Evolutionary conservation across 148 eudicot species (phyloP).

Genomic region (Amaranthus palmeri): DNA sequence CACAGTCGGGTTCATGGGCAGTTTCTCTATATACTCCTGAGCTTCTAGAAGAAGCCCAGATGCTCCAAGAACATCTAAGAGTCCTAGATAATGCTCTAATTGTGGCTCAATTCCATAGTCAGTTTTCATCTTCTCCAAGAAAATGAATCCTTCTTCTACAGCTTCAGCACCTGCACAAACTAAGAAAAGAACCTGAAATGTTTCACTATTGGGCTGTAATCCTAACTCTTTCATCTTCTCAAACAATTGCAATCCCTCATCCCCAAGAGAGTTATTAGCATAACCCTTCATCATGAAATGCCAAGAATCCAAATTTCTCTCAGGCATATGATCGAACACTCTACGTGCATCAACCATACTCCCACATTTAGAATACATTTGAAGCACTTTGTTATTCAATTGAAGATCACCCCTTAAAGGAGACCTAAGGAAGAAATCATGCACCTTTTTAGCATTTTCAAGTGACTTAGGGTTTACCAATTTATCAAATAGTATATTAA

Average conservation of each 20-base stretch:
- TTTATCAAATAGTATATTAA: slow-evolving; percentile 50
- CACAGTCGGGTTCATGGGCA: slow-evolving; percentile 57
- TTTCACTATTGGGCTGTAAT: slow-evolving; percentile 48
- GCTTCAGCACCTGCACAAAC: slow-evolving; percentile 89
- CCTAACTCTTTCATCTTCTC: slow-evolving; percentile 62
- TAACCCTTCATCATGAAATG: slow-evolving; percentile 59
- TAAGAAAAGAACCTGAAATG: slow-evolving; percentile 59
- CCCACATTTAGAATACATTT: slow-evolving; percentile 62
- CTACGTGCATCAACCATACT: slow-evolving; percentile 73
- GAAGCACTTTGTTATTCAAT: slow-evolving; percentile 51
- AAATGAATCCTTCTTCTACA: slow-evolving; percentile 70
- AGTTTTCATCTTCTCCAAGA: slow-evolving; percentile 59
- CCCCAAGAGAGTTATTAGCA: slow-evolving; percentile 58
- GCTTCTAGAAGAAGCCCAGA: slow-evolving; percentile 76
- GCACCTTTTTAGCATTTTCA: slow-evolving; percentile 66
- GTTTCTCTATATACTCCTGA: slow-evolving; percentile 49
- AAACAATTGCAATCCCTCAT: slow-evolving; percentile 58
- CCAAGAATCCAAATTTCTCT: slow-evolving; percentile 60
- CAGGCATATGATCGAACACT: slow-evolving; percentile 78
- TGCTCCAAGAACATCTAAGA: slow-evolving; percentile 68
- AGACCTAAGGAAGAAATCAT: slow-evolving; percentile 58
- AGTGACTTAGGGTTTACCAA: slow-evolving; percentile 53
- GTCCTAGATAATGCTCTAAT: slow-evolving; percentile 67
- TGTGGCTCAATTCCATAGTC: slow-evolving; percentile 65
- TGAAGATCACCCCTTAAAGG: slow-evolving; percentile 44